These are phyloP conservation scores for Ceratocystis albifundus DNA, from an alignment of 2,329 filamentous ascomycete genomes.

Conservation along the genomic window DNA sequence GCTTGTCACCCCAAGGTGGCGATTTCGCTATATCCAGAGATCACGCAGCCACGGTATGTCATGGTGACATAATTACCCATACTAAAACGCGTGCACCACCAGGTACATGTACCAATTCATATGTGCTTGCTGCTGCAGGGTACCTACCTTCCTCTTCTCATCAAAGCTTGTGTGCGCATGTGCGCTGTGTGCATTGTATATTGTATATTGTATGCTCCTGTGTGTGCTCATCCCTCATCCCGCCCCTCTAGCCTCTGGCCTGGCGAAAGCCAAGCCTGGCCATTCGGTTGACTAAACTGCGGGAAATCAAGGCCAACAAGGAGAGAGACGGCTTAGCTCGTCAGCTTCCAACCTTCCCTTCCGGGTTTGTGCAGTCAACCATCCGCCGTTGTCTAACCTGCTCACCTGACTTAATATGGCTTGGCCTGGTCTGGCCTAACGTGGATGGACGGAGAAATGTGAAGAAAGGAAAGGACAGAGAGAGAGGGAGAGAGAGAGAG, in stretches of 20 bases:
- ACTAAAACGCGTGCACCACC: background rate
- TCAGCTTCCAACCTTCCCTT: too few relatives aligned
- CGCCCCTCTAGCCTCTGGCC: too few relatives aligned
- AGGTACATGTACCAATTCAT: background rate
- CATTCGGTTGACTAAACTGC: background rate
- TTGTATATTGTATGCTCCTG: background rate
- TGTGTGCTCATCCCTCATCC: background rate
- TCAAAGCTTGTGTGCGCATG: background rate
- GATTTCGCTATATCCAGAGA: background rate
- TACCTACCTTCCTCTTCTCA: background rate
- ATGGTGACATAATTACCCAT: background rate
- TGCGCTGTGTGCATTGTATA: background rate
- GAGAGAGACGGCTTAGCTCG: too few relatives aligned
- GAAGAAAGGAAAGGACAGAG: background rate
- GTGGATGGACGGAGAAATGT: background rate
- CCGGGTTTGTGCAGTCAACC: too few relatives aligned
- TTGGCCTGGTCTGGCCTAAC: too few relatives aligned
- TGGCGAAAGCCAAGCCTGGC: background rate
- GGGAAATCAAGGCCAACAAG: too few relatives aligned
- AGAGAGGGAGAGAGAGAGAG: background rate
- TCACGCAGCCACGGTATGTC: background rate
- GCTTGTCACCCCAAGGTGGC: slow-evolving; percentile 4
- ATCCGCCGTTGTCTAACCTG: too few relatives aligned
- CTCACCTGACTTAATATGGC: too few relatives aligned
- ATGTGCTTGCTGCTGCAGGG: background rate